A percentile compares a stretch with the other conserved stretches of the same genome.
Evolutionary conservation across 1,284 basidiomycete genomes (phyloP).

Genomic region (Sparassis latifolia): DNA sequence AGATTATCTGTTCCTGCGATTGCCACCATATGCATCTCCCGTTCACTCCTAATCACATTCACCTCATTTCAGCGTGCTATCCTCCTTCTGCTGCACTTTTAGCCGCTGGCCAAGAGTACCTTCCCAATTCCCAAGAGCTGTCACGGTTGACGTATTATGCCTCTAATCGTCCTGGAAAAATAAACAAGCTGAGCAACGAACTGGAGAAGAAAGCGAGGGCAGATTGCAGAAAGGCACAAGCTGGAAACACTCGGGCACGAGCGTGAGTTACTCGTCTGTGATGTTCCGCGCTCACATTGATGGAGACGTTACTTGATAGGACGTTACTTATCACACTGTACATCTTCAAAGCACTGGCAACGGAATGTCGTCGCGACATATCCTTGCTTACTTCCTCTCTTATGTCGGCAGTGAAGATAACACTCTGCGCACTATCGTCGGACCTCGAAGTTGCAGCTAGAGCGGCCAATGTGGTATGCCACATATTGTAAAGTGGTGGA

Average conservation of each 20-base stretch:
- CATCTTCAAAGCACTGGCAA: constrained; percentile 81
- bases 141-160: constrained; percentile 92
- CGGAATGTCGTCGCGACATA: constrained; percentile 86
- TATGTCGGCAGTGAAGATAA: constrained; percentile 67
- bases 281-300: not conserved
- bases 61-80: constrained; percentile 87
- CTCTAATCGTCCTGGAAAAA: constrained; percentile 83
- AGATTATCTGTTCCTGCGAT: not conserved
- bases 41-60: constrained; percentile 82
- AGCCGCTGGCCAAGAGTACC: constrained; percentile 74
- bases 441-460: constrained; percentile 86
- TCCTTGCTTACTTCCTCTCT: constrained; percentile 76
- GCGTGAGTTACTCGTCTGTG: constrained; percentile 51
- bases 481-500: not conserved
- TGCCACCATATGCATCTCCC: constrained; percentile 36
- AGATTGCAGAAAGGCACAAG: constrained; percentile 65
- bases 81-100: constrained; percentile 77
- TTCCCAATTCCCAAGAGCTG: constrained; percentile 85
- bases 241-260: constrained; percentile 71
- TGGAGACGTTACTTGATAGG: constrained; percentile 30
- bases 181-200: constrained; percentile 80
- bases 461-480: constrained; percentile 74
- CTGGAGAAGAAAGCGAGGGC: constrained; percentile 72
- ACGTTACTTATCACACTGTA: constrained; percentile 83
- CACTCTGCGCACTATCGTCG: constrained; percentile 54